Base-by-base conservation (phyloP, 164 flowering plant genomes). In the Piper betle region DNA sequence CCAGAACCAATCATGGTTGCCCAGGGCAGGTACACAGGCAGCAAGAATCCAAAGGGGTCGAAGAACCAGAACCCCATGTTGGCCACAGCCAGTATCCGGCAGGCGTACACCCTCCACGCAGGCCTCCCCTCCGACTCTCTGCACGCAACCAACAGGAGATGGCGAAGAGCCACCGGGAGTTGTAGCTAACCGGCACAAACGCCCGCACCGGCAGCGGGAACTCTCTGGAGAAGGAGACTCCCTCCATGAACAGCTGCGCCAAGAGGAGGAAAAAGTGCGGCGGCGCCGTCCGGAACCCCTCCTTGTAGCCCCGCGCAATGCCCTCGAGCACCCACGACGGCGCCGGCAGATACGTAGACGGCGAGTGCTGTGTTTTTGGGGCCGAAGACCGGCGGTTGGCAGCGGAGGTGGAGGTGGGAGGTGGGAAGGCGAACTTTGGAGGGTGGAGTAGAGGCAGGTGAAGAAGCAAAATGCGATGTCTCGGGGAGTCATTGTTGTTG, bases 11-110 rank as follows among this genome's bases (percentile, higher is more conserved):
- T 65, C 77, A 76, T 79, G 53, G 86, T 81, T 54, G 82, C 89
- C 60, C 67, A 80, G 0, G 91, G 96, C 38, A 86, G 73, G 72
- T 79, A 89, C 65, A 86, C 74, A 46, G 94, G 94, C 72, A 89
- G 57, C 80, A 89, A 77, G 64, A 86, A 82, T 19, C 88, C 87
- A 74, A 86, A 85, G 61, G 86, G 65, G 77, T 89, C 86, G 70
- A 80, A 89, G 55, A 79, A 64, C 96, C 93, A 89, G 17, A 86
- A 71, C 48, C 42, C 84, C 80, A 85, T 37, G 57, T 86, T 89
- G 0, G 80, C 89, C n/a, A 79, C 52, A 1, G 94, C 96, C 55
- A 89, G 83, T 0, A 54, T 79, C 64, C 79, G 74, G 2, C 90
- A 94, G 4, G 79, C 50, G 17, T 55, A 63, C 64, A 86, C 39